These are phyloP conservation scores for Kodamaea neixiangensis DNA, from an alignment of 805 yeast species.

Conservation along the genomic window DNA sequence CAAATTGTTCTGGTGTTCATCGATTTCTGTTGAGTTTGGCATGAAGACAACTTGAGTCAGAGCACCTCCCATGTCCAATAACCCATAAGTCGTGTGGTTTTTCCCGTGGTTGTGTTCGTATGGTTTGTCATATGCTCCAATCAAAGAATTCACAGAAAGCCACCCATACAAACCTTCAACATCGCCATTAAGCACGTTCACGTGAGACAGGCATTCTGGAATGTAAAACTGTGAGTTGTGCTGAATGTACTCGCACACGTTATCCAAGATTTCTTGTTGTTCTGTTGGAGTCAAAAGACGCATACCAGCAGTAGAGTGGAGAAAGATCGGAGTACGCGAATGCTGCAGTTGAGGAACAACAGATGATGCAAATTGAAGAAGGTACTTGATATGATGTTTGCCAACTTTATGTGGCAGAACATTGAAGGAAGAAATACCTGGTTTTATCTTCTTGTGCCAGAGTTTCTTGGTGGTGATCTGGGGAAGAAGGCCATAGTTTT, in stretches of 20 bases:
- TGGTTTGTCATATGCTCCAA: constrained; percentile 46
- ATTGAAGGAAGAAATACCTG: constrained; percentile 58
- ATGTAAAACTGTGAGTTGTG: constrained; percentile 51
- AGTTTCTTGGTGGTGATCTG: constrained; percentile 32
- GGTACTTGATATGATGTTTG: constrained; percentile 48
- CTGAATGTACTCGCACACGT: constrained; percentile 52
- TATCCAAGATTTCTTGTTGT: constrained; percentile 46
- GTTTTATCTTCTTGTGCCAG: constrained; percentile 56
- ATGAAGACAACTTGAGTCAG: constrained; percentile 65
- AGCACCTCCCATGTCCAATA: constrained; percentile 66
- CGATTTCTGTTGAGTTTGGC: constrained; percentile 50
- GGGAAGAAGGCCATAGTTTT: constrained; percentile 26
- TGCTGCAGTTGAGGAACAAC: constrained; percentile 64
- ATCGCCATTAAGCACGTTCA: constrained; percentile 64
- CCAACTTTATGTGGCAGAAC: constrained; percentile 52
- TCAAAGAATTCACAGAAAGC: constrained; percentile 60
- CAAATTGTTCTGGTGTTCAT: constrained; percentile 48
- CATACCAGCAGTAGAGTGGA: constrained; percentile 75
- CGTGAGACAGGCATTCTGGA: constrained; percentile 63
- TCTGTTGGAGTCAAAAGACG: constrained; percentile 55
- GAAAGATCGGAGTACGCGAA: constrained; percentile 61
- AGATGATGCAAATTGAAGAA: constrained; percentile 50
- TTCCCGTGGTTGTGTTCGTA: constrained; percentile 43
- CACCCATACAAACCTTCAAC: constrained; percentile 68
- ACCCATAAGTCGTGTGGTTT: constrained; percentile 52